phyloP scores from a whole-genome alignment of 768 basidiomycete genomes.

The Leucosporidium creatinivorum region DNA sequence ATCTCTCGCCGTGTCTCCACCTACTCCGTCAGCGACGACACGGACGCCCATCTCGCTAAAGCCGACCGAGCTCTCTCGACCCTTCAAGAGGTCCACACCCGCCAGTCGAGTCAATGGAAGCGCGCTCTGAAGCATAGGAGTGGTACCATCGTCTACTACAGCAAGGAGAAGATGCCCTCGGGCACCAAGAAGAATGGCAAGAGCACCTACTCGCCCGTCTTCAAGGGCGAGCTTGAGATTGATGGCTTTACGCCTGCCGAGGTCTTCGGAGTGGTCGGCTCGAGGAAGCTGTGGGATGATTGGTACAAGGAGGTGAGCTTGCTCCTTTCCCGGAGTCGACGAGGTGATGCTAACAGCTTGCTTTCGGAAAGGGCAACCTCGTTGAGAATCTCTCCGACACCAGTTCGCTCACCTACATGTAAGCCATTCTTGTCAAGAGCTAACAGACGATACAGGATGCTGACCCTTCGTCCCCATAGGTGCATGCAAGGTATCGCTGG shows the following conservation, averaged over 20 bases:
- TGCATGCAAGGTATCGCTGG: constrained; percentile 20
- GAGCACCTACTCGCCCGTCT: constrained; percentile 20
- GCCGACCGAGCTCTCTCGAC: constrained; percentile 26
- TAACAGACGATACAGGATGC: no score
- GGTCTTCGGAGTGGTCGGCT: constrained; percentile 31
- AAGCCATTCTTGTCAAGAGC: neutral
- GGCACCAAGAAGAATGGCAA: constrained; percentile 13
- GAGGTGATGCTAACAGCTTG: neutral
- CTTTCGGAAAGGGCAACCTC: constrained; percentile 19
- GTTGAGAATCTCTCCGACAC: constrained; percentile 31
- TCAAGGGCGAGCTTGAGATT: constrained; percentile 29
- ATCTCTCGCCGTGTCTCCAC: neutral
- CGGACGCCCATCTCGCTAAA: constrained; percentile 13
- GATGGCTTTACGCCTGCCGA: constrained; percentile 23
- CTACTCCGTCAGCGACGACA: constrained; percentile 6
- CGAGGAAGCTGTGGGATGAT: constrained; percentile 33
- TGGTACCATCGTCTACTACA: constrained; percentile 22
- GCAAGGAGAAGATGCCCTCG: constrained; percentile 18
- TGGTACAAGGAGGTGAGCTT: constrained; percentile 17
- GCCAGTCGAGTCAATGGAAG: constrained; percentile 22
- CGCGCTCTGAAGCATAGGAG: constrained; percentile 23
- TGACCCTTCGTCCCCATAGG: no score
- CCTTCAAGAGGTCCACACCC: constrained; percentile 18
- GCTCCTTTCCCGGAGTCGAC: no score
- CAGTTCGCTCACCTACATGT: constrained; percentile 34